Base-by-base conservation (phyloP, 805 yeast genomes). In the Wickerhamiella hasegawae region DNA sequence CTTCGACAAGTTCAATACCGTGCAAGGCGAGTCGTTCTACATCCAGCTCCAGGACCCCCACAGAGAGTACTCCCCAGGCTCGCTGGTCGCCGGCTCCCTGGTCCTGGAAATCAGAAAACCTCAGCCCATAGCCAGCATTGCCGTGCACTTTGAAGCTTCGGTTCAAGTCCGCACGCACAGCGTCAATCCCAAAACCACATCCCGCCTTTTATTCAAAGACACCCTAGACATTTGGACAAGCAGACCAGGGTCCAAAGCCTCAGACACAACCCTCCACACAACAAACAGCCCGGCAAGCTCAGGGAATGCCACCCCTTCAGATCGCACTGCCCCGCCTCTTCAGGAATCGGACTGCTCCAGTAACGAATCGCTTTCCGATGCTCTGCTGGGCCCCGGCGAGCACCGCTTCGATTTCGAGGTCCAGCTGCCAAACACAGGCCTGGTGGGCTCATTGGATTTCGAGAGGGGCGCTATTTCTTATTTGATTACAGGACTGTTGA, bases 321-420 rank as follows among this genome's bases (percentile, higher is more conserved):
- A 6, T 8, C 6, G 24, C 24, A 21, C 24, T 21, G 24, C 24
- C 24, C 11, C 24, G 24, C 24, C 11, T n/a, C n/a, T n/a, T n/a
- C n/a, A n/a, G n/a, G n/a, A n/a, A n/a, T n/a, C n/a, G n/a, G n/a
- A n/a, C n/a, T n/a, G n/a, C n/a, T n/a, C n/a, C n/a, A n/a, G n/a
- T n/a, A n/a, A n/a, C n/a, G n/a, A n/a, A n/a, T n/a, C n/a, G n/a
- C n/a, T n/a, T n/a, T n/a, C n/a, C n/a, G n/a, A n/a, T n/a, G n/a
- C n/a, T 8, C 24, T 8, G 40, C 39, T 16, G 31, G 26, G 23
- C 3, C 31, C 46, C 47, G 95, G 95, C 28, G 87, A 80, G 49
- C 95, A 84, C 55, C 59, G 81, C 24, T 84, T 85, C 51, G 94
- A 94, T 16, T 85, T 84, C 50, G 70, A 77, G 32, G 79, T 84